Evolutionary conservation across 225 moss, liverwort and hornwort species (phyloP), one percentile per base, ranked within the genome.

Genomic region (Marchantia polymorpha): DNA sequence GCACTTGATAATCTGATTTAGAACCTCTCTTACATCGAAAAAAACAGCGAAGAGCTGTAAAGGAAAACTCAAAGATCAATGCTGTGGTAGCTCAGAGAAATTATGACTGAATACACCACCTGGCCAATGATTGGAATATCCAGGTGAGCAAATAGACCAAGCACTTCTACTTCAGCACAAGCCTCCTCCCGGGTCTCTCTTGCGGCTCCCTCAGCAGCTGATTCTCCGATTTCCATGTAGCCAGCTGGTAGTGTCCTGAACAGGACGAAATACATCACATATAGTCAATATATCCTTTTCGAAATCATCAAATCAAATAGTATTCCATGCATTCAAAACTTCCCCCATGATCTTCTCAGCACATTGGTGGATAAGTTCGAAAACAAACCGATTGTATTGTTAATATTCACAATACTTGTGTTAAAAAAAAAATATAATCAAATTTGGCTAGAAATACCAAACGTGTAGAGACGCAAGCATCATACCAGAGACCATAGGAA

Each of bases 141-240:
- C 69, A 99, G 85, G 78, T 93, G 99, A 23, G 93, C 93, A 85
- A 99, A 99, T 75, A 90, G 92, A 79, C 91, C 82, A 48, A 93
- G 73, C 65, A 99, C 82, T 85, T 99, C 91, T 27, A 99, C 99
- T 27, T 91, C 88, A 76, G 99, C 99, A 72, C 81, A 90, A 85
- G 99, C 95, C 90, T 99, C 99, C 86, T 99, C 99, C 84, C 87
- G 81, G 53, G 99, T 99, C 81, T 99, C 99, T 76, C 99, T 89
- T 12, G 90, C 95, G 69, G 99, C 99, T 83, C 99, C 99, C 83
- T 99, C 99, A 19, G 95, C 95, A 81, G 99, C 93, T 47, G 99
- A 99, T 79, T 99, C 99, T 26, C 95, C 95, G 23, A 99, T 93
- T 86, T 99, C 99, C 95, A 99, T 93, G 77, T 91, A 99, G 23